phyloP scores from a whole-genome alignment of 192 early-diverging fungal species.

The Linnemannia elongata region DNA sequence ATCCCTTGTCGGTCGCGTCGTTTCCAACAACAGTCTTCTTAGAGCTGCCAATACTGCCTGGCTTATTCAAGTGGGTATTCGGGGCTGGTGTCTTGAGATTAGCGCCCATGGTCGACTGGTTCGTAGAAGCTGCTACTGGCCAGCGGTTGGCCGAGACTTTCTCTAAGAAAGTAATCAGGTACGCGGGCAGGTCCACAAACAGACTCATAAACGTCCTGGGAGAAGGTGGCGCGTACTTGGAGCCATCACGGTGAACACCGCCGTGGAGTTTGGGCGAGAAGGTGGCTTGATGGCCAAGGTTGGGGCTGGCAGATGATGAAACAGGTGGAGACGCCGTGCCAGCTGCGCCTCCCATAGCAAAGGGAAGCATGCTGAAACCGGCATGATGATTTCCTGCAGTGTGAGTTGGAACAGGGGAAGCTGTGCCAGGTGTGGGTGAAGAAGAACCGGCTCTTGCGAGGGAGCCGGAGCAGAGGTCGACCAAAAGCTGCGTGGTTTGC shows the following conservation, averaged over 20 bases:
- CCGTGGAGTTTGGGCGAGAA: conserved; percentile 24
- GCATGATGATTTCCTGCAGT: conserved; percentile 1
- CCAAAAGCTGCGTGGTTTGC: conserved; percentile 67
- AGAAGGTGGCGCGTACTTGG: conserved; percentile 62
- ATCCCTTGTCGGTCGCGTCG: conserved; percentile 36
- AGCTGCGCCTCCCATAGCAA: conserved; percentile 35
- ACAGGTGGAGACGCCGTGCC: conserved; percentile 19
- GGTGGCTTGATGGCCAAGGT: neutral
- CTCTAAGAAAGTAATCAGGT: conserved; percentile 89
- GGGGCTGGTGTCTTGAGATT: conserved; percentile 22
- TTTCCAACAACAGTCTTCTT: conserved; percentile 16
- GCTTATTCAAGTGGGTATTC: neutral
- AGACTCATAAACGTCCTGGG: conserved; percentile 87
- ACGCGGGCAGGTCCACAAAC: conserved; percentile 87
- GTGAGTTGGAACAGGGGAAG: conserved; percentile 10
- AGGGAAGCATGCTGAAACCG: conserved; percentile 56
- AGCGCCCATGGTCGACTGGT: conserved; percentile 26
- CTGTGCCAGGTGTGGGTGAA: conserved; percentile 31
- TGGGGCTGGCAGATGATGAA: conserved; percentile 22
- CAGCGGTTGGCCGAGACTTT: conserved; percentile 84
- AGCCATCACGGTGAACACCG: conserved; percentile 24
- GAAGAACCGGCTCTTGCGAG: conserved; percentile 19
- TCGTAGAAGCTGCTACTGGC: conserved; percentile 41
- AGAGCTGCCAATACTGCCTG: conserved; percentile 11
- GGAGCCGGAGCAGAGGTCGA: conserved; percentile 67